Evolutionary conservation across 805 yeast genomes (phyloP).

Genomic region (Zygoascus tannicola): DNA sequence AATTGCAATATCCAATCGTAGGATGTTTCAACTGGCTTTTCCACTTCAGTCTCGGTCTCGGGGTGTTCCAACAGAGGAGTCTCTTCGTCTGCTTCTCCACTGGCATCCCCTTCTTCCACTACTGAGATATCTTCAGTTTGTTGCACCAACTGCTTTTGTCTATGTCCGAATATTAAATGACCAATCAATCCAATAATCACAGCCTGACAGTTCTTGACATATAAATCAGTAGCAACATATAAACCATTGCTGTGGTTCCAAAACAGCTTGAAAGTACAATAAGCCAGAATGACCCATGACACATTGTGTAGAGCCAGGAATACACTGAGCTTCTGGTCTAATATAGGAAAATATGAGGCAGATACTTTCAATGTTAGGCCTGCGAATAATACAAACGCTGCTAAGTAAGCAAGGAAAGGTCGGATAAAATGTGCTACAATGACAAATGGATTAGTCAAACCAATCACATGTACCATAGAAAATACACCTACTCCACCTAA

Average conservation of each 20-base stretch:
- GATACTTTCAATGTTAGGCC: conserved; percentile 45
- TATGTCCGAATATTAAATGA: conserved; percentile 26
- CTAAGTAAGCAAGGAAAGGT: conserved; percentile 41
- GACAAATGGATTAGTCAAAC: conserved; percentile 38
- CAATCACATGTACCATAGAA: conserved; percentile 34
- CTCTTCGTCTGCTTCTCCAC: background rate
- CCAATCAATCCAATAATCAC: conserved; percentile 36
- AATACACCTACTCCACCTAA: conserved; percentile 35
- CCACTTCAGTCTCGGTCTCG: background rate
- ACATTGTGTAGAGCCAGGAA: conserved; percentile 45
- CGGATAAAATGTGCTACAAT: conserved; percentile 42
- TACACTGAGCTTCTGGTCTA: conserved; percentile 51
- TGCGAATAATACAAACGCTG: conserved; percentile 44
- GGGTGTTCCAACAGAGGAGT: background rate
- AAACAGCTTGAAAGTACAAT: conserved; percentile 41
- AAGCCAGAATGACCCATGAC: conserved; percentile 49
- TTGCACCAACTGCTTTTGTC: background rate
- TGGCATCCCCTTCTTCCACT: background rate
- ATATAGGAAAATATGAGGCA: conserved; percentile 36
- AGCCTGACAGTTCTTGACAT: conserved; percentile 31
- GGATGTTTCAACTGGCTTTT: conserved; percentile 21
- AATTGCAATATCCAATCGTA: conserved; percentile 82
- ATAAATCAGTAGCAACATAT: conserved; percentile 34
- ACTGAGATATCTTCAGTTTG: background rate
- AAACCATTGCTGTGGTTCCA: conserved; percentile 38